Percentiles rank a stretch among this genome's conserved stretches.
These are phyloP conservation scores for Lasiodiplodia sp. DNA, from an alignment of 2,329 filamentous ascomycete species.

Conservation along the genomic window DNA sequence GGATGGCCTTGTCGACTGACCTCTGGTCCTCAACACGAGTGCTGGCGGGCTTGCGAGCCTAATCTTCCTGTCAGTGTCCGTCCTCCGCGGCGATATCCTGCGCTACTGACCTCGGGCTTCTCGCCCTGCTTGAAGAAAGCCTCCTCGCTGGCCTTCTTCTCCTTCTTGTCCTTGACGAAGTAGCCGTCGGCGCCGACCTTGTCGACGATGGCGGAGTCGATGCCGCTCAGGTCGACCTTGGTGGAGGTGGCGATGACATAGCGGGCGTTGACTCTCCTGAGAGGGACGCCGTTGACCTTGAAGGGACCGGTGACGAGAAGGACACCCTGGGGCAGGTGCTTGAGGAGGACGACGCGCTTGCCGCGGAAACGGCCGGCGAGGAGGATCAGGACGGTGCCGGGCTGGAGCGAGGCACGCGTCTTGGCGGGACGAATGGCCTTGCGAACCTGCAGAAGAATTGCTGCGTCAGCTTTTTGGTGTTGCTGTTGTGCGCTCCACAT, in stretches of 20 bases:
- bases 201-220: constrained; percentile 75
- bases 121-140: constrained; percentile 99
- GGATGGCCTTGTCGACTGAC: constrained; percentile 94
- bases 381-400: constrained; percentile 97
- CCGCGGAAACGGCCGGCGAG: constrained; percentile 99
- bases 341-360: constrained; percentile 99
- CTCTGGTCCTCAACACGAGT: constrained; percentile 97
- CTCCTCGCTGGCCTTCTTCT: constrained; percentile 96
- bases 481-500: constrained; percentile 34
- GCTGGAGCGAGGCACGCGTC: constrained; percentile 87
- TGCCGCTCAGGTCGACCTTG: constrained; percentile 81
- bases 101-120: constrained; percentile 84
- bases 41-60: constrained; percentile 98
- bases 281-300: constrained; percentile 99
- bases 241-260: constrained; percentile 92
- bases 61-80: constrained; percentile 34
- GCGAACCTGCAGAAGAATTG: constrained; percentile 72
- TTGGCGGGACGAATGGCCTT: constrained; percentile 90
- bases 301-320: constrained; percentile 99
- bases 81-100: constrained; percentile 16
- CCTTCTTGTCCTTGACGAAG: constrained; percentile 94
- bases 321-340: constrained; percentile 95
- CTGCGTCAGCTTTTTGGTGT: constrained; percentile 27
- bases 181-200: constrained; percentile 87
- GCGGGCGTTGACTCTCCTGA: constrained; percentile 90